phyloP scores from a whole-genome alignment of 495 filamentous ascomycete species.

The Xylaria flabelliformis region DNA sequence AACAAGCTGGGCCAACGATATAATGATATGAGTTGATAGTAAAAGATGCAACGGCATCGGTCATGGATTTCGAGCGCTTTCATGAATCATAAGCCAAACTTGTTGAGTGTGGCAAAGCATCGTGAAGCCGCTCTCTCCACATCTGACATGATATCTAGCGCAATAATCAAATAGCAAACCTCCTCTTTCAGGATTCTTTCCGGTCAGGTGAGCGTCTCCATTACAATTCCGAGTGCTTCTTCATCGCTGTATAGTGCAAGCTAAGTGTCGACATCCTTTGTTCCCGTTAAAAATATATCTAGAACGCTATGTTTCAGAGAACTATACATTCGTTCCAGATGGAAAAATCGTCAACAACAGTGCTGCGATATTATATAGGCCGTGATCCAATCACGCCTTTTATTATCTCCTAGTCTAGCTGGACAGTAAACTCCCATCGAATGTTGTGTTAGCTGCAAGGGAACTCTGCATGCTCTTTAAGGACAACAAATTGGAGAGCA shows the following conservation, averaged over 20 bases:
- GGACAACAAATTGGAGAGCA: background rate
- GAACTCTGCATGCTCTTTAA: background rate
- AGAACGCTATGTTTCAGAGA: background rate
- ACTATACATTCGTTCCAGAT: constrained; percentile 1
- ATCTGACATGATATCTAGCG: background rate
- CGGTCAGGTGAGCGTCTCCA: background rate
- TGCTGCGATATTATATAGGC: background rate
- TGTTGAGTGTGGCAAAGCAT: background rate
- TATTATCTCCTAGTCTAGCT: background rate
- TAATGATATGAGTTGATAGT: background rate
- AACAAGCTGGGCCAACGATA: background rate
- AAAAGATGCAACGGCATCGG: background rate
- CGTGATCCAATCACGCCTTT: constrained; percentile 1
- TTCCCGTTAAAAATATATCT: background rate
- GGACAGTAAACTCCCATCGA: background rate
- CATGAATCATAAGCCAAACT: background rate
- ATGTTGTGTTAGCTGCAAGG: background rate
- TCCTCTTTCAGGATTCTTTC: constrained; percentile 6
- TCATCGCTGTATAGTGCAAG: background rate
- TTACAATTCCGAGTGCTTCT: background rate
- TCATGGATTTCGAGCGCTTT: background rate
- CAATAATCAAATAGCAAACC: background rate
- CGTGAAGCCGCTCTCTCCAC: background rate
- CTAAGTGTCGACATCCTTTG: background rate
- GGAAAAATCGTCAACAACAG: background rate